Base-by-base conservation (phyloP, 2,329 filamentous ascomycete genomes). In the Plectosphaerella sp. region DNA sequence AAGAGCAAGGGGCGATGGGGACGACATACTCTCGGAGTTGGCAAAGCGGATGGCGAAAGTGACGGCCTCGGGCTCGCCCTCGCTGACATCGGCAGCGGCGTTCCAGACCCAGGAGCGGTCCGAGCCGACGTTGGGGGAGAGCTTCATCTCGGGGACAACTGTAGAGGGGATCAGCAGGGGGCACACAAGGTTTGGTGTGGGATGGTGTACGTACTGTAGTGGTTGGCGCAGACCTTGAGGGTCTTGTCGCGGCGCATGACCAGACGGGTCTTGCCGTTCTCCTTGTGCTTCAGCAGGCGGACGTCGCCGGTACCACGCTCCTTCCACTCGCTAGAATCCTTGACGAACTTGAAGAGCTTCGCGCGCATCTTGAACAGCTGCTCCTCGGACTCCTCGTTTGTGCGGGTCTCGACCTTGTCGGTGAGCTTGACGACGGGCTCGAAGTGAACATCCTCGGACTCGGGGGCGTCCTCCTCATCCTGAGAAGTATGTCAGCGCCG, bases 31-130 rank as follows among this genome's bases (percentile, higher is more conserved):
- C 70, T 99, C 94, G 62, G 89, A 87, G 81, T 97, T 99, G 76
- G 88, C 93, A 67, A 99, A 97, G 62, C 94, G 91, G 65, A 99
- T 97, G 59, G 94, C 94, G 65, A 99, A 82, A 51, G 94, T 99
- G 67, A 91, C 87, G 52, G 92, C 91, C 81, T 99, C 94, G 58
- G 94, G 89, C 78, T 97, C 93, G 57, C 94, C 94, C 81, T 99
- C 94, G 67, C 91, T 96, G 63, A 97, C 93, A 80, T 99, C 94
- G 61, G 94, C 94, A 53, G 92, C 88, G 55, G 92, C 93, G 68
- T 96, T 97, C 94, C 94, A 99, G 61, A 99, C 94, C 94, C 94
- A 99, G 78, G 89, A 95, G 72, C 94, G 89, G 79, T 99, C 94
- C 66, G 90, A 96, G 66, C 94, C 94, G 61, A 97, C 92, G 72